Percentiles rank a stretch among this genome's conserved stretches.
phyloP scores from a whole-genome alignment of 1,139 yeast genomes.

The Yamadazyma dendronema region DNA sequence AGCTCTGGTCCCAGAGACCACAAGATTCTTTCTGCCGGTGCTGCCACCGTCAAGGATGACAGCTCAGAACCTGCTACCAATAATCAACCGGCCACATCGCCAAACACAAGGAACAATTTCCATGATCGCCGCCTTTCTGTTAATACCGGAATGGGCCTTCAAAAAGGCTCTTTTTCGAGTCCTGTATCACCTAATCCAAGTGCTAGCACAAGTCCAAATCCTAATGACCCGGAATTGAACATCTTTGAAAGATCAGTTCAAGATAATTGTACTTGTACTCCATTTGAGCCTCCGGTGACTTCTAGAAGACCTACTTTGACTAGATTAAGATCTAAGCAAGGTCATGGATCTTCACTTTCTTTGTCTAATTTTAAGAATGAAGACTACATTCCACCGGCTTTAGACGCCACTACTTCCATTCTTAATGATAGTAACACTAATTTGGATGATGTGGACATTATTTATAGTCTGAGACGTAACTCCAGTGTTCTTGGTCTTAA shows the following conservation, averaged over 20 bases:
- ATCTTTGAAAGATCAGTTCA: constrained; percentile 68
- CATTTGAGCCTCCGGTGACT: constrained; percentile 7
- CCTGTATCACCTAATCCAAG: not conserved
- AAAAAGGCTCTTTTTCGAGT: not conserved
- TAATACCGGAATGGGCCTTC: not conserved
- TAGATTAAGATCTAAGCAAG: constrained; percentile 19
- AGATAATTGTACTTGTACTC: constrained; percentile 26
- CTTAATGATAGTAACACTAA: constrained; percentile 56
- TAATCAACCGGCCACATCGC: not conserved
- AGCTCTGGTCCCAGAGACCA: constrained; percentile 1
- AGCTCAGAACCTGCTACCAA: not conserved
- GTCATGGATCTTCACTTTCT: constrained; percentile 29
- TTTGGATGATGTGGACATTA: constrained; percentile 67
- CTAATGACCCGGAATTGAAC: constrained; percentile 11
- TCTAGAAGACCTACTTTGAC: constrained; percentile 18
- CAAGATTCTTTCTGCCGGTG: not conserved
- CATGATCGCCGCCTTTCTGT: constrained; percentile 1
- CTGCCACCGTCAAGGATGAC: not conserved
- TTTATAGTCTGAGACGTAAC: constrained; percentile 57
- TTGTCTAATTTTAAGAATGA: constrained; percentile 39
- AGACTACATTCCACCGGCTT: constrained; percentile 78
- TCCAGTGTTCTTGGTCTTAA: constrained; percentile 59
- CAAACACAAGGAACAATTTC: not conserved
- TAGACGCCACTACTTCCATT: constrained; percentile 73
- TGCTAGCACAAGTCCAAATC: not conserved